Conservation (phyloP, 495 filamentous ascomycete genomes). For the Daldinia loculata region DNA sequence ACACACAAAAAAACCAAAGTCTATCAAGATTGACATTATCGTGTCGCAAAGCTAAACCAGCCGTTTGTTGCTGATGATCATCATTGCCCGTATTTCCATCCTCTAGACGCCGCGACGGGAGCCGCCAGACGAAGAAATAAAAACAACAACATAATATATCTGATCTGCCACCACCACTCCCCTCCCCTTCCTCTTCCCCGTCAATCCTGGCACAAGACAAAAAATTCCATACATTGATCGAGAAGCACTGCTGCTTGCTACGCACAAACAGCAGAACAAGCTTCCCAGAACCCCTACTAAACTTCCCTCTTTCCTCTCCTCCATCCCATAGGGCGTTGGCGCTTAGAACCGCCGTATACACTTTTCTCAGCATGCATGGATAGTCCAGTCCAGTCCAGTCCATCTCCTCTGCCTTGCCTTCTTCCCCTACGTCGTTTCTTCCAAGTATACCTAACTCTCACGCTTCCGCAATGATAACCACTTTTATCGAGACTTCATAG, state of each 20-base stretch:
- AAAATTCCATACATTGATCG: background rate
- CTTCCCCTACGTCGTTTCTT: background rate
- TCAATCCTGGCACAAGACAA: background rate
- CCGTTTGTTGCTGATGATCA: conserved; percentile 26
- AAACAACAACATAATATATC: background rate
- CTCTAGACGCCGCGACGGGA: conserved; percentile 29
- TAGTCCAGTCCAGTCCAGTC: background rate
- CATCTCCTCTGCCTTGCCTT: conserved; percentile 1
- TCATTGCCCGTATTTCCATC: conserved; percentile 35
- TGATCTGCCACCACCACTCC: background rate
- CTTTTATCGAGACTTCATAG: conserved; percentile 11
- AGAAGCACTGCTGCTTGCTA: background rate
- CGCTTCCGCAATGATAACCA: conserved; percentile 4
- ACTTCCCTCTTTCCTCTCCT: background rate
- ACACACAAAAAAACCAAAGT: conserved; percentile 17
- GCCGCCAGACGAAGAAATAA: background rate
- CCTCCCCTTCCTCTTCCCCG: background rate
- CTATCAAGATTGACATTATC: conserved; percentile 43
- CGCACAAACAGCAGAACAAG: background rate
- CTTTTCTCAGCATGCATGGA: background rate
- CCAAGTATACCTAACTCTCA: conserved; percentile 5
- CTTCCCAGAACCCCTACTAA: background rate
- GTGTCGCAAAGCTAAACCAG: conserved; percentile 36
- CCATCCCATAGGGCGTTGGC: background rate
- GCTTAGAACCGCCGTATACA: background rate